phyloP scores from a whole-genome alignment of 768 basidiomycete species.

The Boletellus emodensis region DNA sequence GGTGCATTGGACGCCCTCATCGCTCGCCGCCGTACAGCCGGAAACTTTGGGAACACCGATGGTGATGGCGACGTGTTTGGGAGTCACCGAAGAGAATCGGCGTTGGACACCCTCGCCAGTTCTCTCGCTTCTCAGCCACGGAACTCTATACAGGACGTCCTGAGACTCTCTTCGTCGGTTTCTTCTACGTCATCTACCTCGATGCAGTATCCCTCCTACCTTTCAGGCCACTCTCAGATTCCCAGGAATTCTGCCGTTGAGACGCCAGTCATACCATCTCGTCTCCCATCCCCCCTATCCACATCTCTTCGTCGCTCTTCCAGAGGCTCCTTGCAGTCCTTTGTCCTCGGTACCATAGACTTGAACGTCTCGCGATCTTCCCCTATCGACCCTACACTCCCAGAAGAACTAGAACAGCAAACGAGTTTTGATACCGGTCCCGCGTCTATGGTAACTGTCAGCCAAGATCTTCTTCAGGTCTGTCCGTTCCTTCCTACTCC shows the following conservation, averaged over 20 bases:
- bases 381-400: slow-evolving; percentile 9
- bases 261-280: slow-evolving; percentile 16
- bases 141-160: slow-evolving; percentile 9
- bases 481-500: background rate
- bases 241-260: slow-evolving; percentile 8
- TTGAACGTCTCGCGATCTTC: slow-evolving; percentile 24
- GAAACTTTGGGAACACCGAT: slow-evolving; percentile 9
- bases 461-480: slow-evolving; percentile 32
- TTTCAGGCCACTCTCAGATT: slow-evolving; percentile 10
- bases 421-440: slow-evolving; percentile 4
- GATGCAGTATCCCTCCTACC: slow-evolving; percentile 12
- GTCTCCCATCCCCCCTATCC: slow-evolving; percentile 11
- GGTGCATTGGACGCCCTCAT: slow-evolving; percentile 39
- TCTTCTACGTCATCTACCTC: slow-evolving; percentile 23
- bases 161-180: slow-evolving; percentile 14
- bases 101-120: slow-evolving; percentile 19
- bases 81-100: slow-evolving; percentile 10
- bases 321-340: slow-evolving; percentile 19
- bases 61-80: slow-evolving; percentile 25
- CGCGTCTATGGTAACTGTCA: slow-evolving; percentile 17
- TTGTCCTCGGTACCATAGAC: slow-evolving; percentile 26
- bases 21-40: slow-evolving; percentile 20
- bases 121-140: slow-evolving; percentile 25
- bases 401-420: slow-evolving; percentile 13
- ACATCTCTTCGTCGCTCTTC: slow-evolving; percentile 23